Evolutionary conservation across 2,329 filamentous ascomycete species (phyloP), one percentile per base, ranked within the genome.

Genomic region (Biscogniauxia sp.): DNA sequence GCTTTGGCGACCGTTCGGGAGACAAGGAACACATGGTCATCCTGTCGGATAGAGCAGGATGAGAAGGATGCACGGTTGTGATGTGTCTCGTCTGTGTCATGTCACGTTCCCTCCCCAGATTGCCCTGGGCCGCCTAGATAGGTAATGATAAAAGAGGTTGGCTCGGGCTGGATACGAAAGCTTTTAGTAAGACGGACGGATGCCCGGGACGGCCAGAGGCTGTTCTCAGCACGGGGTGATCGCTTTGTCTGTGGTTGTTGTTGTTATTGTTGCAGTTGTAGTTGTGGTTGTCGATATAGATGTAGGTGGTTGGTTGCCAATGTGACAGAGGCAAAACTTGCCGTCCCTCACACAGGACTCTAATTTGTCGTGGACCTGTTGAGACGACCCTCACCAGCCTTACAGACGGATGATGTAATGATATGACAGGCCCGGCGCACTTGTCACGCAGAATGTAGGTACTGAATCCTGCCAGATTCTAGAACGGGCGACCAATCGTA

Each of bases 1-100:
- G 64, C 15, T 64, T 66, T 1, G 70, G 68, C 9, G 69, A 71
- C 7, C 56, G 67, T 11, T 66, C 65, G 23, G 69, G 64, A 32
- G 70, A 67, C 8, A 66, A 68, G n/a, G 65, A 52, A 15, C 60
- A 57, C 20, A 57, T 66, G 51, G 70, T 61, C 11, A 67, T 68
- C 37, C 65, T 56, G 49, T 71, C 70, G 51, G 69, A 71, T 45
- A 23, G 23, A 23, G 23, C 2, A 23, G 5, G 23, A 23, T 65
- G 41, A 3, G 69, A 69, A 4, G 68, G 68, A 54, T 66, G 45
- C n/a, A 54, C 62, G 25, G 61, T 59, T 8, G 58, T 55, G 54
- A 58, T 19, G 53, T 64, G 60, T 56, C 53, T 62, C 57, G 62
- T 54, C 60, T 51, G 54, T 52, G 64, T 65, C 51, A 62, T 57